These are phyloP conservation scores for Gleditsia sinensis DNA, from an alignment of 306 rosid species.

Conservation along the genomic window DNA sequence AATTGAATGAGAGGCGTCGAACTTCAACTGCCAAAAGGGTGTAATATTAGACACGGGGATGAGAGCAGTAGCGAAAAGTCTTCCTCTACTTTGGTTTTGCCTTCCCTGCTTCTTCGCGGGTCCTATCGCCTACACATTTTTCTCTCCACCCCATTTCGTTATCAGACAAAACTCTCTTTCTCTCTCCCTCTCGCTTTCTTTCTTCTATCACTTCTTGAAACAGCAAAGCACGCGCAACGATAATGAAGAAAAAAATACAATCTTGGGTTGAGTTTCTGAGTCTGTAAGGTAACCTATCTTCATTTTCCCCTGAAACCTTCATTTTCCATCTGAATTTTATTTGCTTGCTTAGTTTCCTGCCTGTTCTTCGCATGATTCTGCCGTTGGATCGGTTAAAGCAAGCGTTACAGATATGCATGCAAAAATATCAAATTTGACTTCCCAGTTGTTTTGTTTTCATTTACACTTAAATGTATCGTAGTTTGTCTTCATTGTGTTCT, in stretches of 20 bases:
- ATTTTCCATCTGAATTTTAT: conserved; percentile 29
- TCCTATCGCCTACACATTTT: conserved; percentile 67
- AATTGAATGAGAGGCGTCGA: not conserved
- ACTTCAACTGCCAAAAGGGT: not conserved
- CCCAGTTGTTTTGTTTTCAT: conserved; percentile 21
- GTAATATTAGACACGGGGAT: not conserved
- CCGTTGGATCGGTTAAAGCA: conserved; percentile 32
- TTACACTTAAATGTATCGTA: conserved; percentile 18
- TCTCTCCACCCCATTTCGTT: conserved; percentile 57
- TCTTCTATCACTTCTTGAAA: not conserved
- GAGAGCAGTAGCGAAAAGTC: not conserved
- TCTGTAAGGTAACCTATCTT: conserved; percentile 44
- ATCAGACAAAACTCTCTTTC: conserved; percentile 2
- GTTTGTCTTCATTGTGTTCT: not conserved
- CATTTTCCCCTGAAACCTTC: conserved; percentile 24
- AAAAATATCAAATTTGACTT: conserved; percentile 14
- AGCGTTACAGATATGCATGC: conserved; percentile 24
- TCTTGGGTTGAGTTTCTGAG: conserved; percentile 40
- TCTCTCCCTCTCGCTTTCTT: conserved; percentile 19
- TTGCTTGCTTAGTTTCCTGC: conserved; percentile 4
- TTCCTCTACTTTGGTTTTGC: conserved; percentile 17
- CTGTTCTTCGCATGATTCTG: conserved; percentile 5
- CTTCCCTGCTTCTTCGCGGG: conserved; percentile 62
- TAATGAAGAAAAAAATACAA: conserved; percentile 27
- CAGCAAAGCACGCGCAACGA: conserved; percentile 3